Base-by-base conservation (phyloP, 2,329 filamentous ascomycete genomes). In the Cryphonectria parasitica region DNA sequence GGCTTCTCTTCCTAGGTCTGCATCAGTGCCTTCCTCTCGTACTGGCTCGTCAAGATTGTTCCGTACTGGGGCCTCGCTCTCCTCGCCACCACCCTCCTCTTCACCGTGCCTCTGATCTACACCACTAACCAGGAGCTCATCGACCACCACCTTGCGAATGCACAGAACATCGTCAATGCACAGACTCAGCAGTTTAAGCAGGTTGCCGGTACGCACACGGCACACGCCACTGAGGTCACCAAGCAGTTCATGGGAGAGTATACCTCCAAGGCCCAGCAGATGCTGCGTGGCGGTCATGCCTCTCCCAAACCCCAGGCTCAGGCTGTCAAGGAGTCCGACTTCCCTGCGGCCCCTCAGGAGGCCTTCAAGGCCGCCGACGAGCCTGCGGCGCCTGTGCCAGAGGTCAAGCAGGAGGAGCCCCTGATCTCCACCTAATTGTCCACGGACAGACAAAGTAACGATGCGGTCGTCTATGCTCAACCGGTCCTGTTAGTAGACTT, bases 241-340 rank as follows among this genome's bases (percentile, higher is more conserved):
- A 91, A 91, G 85, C 86, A 90, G 79, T 90, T 91, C 77, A 85
- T 90, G 76, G 89, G 88, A 56, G 89, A 92, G 77, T 90, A 91
- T 80, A 89, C 89, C 39, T 83, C 85, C 78, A 91, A 91, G 85
- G 89, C 90, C 69, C 89, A 91, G 82, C 83, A 87, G 75, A 83
- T 91, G 78, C 84, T 91, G 75, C 84, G 86, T 71, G 85, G 85
- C 75, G 82, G 81, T 72, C 80, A 81, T 25, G 77, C 81, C 69
- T 49, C 65, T 19, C 3, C 65, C 36, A 82, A 84, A 54, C 80
- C 83, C 45, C 66, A 67, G 60, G 71, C 60, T 66, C 73, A 63
- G 80, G 76, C 52, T 11, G 74, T 83, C 74, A 81, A 82, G 76
- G 81, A 83, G 49, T 76, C 82, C 60, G 86, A 87, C 75, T 87